A percentile compares a stretch with the other conserved stretches of the same genome.
phyloP scores from a whole-genome alignment of 768 basidiomycete species.

The Thelephora ganbajun region DNA sequence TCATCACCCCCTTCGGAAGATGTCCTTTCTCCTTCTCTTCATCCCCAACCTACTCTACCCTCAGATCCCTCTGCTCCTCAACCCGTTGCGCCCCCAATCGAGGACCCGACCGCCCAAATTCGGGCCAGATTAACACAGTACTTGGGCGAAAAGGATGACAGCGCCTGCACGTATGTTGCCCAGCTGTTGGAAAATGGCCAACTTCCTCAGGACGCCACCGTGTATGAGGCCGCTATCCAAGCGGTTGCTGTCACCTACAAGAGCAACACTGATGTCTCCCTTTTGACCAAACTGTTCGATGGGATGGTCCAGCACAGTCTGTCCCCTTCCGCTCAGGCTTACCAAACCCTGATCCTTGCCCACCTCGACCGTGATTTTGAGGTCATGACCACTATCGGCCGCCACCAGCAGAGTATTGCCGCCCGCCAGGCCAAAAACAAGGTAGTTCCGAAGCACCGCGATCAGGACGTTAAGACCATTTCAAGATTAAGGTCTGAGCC shows the following conservation, averaged over 20 bases:
- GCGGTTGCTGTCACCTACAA: slow-evolving; percentile 34
- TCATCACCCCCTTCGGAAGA: slow-evolving; percentile 10
- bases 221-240: slow-evolving; percentile 52
- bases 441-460: slow-evolving; percentile 9
- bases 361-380: slow-evolving; percentile 60
- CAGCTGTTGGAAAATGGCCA: slow-evolving; percentile 8
- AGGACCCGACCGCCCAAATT: slow-evolving; percentile 11
- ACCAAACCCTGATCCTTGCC: slow-evolving; percentile 42
- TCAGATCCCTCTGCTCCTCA: slow-evolving; percentile 17
- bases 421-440: slow-evolving; percentile 19
- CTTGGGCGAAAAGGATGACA: slow-evolving; percentile 9
- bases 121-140: slow-evolving; percentile 3
- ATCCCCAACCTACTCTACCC: background rate
- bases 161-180: slow-evolving; percentile 16
- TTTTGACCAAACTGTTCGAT: slow-evolving; percentile 57
- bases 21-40: slow-evolving; percentile 5
- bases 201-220: slow-evolving; percentile 24
- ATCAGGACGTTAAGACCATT: slow-evolving; percentile 24
- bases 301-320: slow-evolving; percentile 50
- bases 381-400: slow-evolving; percentile 29
- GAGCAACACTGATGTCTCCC: slow-evolving; percentile 37
- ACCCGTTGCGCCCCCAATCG: slow-evolving; percentile 11
- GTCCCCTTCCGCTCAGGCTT: slow-evolving; percentile 49
- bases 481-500: slow-evolving; percentile 41
- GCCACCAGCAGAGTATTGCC: slow-evolving; percentile 28